Base-by-base conservation (phyloP, 345 rosid species). In the Xanthoceras sorbifolium region DNA sequence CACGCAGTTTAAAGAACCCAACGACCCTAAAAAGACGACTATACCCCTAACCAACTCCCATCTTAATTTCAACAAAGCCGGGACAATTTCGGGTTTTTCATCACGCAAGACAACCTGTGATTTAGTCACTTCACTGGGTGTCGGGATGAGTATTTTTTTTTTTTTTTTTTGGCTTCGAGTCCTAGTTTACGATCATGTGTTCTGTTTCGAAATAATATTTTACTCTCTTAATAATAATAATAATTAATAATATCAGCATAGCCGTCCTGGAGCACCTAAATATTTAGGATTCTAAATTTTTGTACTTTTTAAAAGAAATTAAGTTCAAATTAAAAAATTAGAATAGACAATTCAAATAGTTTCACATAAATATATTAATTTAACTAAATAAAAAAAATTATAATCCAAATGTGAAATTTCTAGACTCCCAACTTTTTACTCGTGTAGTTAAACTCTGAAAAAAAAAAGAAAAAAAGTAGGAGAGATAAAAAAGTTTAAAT, bases 131-230 rank as follows among this genome's bases (percentile, higher is more conserved):
- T n/a, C n/a, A n/a, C n/a, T n/a, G n/a, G n/a, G n/a, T n/a, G n/a
- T n/a, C n/a, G n/a, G 17, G 38, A 32, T 15, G 75, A 34, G 23
- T 22, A 36, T n/a, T 73, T 48, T 73, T 62, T 50, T 71, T 15
- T 31, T 3, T 5, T 62, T 50, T 71, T 15, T 31, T 3, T 5
- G 31, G 29, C 48, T 55, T 55, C 23, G 12, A 57, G 62, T 57
- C 62, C 0, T 25, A 48, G n/a, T 40, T 63, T 38, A 62, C 60
- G 59, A 52, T 22, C 44, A 66, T 26, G 63, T 29, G 72, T 64
- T 75, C 22, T 64, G 67, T 66, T 55, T 9, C 32, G n/a, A 20
- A 34, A 48, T 40, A 64, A 64, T 54, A 73, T 63, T 61, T 63
- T 50, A 15, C 3, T 10, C 25, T 25, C 15, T 17, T n/a, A 23